Evolutionary conservation across 2,329 filamentous ascomycete species (phyloP), one percentile per base, ranked within the genome.

Genomic region (Aspergillus quadricinctus): DNA sequence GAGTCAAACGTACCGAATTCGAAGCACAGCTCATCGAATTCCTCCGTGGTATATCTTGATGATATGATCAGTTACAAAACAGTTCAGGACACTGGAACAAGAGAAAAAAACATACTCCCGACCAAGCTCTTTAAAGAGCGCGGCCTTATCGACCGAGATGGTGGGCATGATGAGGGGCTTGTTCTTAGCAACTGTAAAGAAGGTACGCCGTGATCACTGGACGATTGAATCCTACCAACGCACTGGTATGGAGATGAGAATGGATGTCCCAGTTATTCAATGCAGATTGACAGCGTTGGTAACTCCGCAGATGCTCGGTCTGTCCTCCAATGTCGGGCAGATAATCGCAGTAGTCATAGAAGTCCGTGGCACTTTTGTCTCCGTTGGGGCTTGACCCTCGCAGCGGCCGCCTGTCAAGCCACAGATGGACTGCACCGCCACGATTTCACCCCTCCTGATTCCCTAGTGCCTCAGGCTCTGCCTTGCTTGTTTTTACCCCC

Each of bases 11-110:
- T 74, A 79, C 92, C 92, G 72, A 96, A 99, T 70, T 99, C 93
- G 83, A 99, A 99, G 77, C 94, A 97, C 66, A 99, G 82, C 71
- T 96, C 89, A 76, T 99, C 94, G 72, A 99, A 99, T 71, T 96
- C 90, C 68, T 96, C 86, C 62, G 90, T 94, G 54, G 93, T 96
- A 76, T 90, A 93, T 65, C 89, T 92, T 58, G 43, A 31, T 25
- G 27, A 14, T 43, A 21, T 41, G 52, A 52, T 56, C 35, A 61
- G 61, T 11, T 45, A 46, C 50, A 54, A 23, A 35, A 53, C 21
- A 49, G 25, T 60, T 51, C 56, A 63, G 40, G 10, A 43, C 29
- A 75, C 17, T 21, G 11, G 11, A 35, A 21, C 8, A 5, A 2
- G 40, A 43, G 21, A 11, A 45, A 41, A 48, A n/a, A 19, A 66